phyloP scores from a whole-genome alignment of 2,329 filamentous ascomycete genomes.

The Keithomyces neogunnii region DNA sequence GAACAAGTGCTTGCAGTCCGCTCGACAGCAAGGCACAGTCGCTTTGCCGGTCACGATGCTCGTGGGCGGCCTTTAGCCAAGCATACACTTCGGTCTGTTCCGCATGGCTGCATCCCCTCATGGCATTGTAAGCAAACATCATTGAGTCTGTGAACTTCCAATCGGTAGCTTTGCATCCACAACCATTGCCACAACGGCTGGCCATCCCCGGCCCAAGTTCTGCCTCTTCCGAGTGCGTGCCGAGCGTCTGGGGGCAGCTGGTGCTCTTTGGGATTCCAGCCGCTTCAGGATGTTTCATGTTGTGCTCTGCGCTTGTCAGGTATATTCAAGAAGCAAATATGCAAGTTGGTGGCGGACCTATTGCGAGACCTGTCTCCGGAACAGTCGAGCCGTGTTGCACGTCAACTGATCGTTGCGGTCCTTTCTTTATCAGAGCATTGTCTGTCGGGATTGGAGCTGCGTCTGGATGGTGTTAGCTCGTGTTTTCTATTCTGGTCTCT shows the following conservation, averaged over 20 bases:
- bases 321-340: not conserved
- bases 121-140: conserved; percentile 23
- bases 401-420: conserved; percentile 1
- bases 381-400: not conserved
- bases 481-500: not conserved
- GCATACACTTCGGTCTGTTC: conserved; percentile 18
- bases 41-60: not conserved
- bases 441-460: not conserved
- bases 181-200: conserved; percentile 3
- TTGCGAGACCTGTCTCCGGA: not conserved
- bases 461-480: not conserved
- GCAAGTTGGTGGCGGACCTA: not conserved
- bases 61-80: conserved; percentile 13
- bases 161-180: conserved; percentile 3
- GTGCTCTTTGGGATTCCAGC: not conserved
- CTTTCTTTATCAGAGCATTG: conserved; percentile 1
- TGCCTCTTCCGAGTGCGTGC: not conserved
- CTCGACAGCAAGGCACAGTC: not conserved
- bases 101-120: conserved; percentile 20
- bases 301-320: not conserved
- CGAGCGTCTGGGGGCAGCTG: not conserved
- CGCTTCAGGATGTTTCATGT: not conserved
- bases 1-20: not conserved
- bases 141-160: conserved; percentile 17
- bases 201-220: not conserved